Percentiles rank a stretch among this genome's conserved stretches.
These are phyloP conservation scores for Tetrastigma voinierianum DNA, from an alignment of 164 flowering plant species.

Conservation along the genomic window DNA sequence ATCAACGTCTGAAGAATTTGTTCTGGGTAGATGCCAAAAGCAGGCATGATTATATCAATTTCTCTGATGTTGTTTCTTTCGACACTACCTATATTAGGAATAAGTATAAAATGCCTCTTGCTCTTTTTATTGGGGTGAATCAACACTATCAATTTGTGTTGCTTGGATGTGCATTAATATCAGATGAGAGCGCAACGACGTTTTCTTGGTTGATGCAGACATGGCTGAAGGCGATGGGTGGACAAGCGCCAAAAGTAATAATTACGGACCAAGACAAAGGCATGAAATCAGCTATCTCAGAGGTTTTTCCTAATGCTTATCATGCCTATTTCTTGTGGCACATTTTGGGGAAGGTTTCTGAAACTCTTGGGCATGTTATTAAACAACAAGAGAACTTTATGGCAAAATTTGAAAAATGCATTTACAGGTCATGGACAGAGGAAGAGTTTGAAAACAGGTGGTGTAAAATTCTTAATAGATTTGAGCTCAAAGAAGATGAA, in stretches of 20 bases:
- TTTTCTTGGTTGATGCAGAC: slow-evolving; percentile 37
- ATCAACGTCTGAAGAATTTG: slow-evolving; percentile 30
- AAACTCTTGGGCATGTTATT: slow-evolving; percentile 28
- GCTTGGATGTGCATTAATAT: slow-evolving; percentile 39
- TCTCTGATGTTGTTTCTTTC: slow-evolving; percentile 35
- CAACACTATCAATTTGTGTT: slow-evolving; percentile 39
- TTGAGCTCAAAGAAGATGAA: slow-evolving; percentile 35
- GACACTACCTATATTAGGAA: slow-evolving; percentile 31
- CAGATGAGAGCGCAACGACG: slow-evolving; percentile 30
- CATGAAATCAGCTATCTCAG: slow-evolving; percentile 25
- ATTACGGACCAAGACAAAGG: slow-evolving; percentile 32
- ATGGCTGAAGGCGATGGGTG: slow-evolving; percentile 38
- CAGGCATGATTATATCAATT: slow-evolving; percentile 35
- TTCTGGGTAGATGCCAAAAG: slow-evolving; percentile 46
- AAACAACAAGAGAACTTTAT: slow-evolving; percentile 30
- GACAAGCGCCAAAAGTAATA: slow-evolving; percentile 32
- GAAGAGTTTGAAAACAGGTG: slow-evolving; percentile 41
- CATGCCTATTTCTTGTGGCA: slow-evolving; percentile 35
- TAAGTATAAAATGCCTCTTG: slow-evolving; percentile 38
- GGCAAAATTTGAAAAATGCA: slow-evolving; percentile 38
- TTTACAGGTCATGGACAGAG: slow-evolving; percentile 29
- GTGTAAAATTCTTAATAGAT: slow-evolving; percentile 28
- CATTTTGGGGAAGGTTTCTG: slow-evolving; percentile 31
- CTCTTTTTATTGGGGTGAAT: slow-evolving; percentile 39
- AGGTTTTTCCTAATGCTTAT: slow-evolving; percentile 29